Evolutionary conservation across 495 filamentous ascomycete species (phyloP), one percentile per base, ranked within the genome.

Genomic region (Lichina pygmaea): DNA sequence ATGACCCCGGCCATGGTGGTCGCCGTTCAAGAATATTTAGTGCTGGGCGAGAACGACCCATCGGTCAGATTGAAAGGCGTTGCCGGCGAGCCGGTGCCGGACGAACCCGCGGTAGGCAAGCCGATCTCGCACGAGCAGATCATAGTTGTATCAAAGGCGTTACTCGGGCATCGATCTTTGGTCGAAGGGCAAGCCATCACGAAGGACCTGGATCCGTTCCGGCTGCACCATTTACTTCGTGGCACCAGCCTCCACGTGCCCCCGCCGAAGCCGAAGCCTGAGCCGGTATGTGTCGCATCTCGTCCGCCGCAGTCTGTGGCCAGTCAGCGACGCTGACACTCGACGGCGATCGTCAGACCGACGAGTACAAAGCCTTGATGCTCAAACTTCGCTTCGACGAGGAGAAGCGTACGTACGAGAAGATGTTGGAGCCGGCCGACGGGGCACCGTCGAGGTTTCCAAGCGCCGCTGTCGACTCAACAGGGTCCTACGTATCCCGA

Each of bases 311-410:
- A 24, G 34, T 37, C 6, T 8, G 33, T 40, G 16, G 13, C 34
- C 48, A 32, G 33, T 42, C 11, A 6, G 30, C 13, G 45, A n/a
- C 17, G 38, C 10, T 46, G 52, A 50, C 16, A 56, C 53, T 56
- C 48, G 56, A 47, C 11, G 13, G 10, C 44, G 16, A 38, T 12
- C 6, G 34, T 2, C 48, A 95, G 82, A 78, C 71, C 9, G 62
- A 77, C 7, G 82, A 91, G 65, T 95, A 89, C 62, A 81, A 86
- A 59, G 81, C 74, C 7, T 61, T 89, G 4, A 97, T 95, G 86
- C 69, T 73, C 3, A 71, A 78, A 13, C 75, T 97, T 17, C 81
- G 83, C 41, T 66, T 66, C 41, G 74, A 85, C 52, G 75, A 79
- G 54, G 85, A 95, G 62, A 62, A 73, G 52, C 71, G 76, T 43